A percentile compares a stretch with the other conserved stretches of the same genome.
phyloP scores from a whole-genome alignment of 2,329 filamentous ascomycete species.

The Dothideomycetes sp. region DNA sequence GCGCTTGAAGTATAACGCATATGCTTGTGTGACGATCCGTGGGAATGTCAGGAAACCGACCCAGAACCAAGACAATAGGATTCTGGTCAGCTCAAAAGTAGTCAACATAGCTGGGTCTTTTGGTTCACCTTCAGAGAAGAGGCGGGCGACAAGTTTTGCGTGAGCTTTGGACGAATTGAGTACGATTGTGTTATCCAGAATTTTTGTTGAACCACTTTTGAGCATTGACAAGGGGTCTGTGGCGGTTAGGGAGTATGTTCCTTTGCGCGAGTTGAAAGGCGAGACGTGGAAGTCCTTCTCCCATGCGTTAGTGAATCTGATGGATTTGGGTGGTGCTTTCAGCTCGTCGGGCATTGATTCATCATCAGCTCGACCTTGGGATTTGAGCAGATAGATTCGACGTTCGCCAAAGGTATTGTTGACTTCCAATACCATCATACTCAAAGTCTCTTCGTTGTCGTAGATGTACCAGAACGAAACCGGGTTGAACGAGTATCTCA shows the following conservation, averaged over 20 bases:
- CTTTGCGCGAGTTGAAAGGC: constrained; percentile 55
- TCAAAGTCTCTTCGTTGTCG: constrained; percentile 45
- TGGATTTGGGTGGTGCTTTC: constrained; percentile 13
- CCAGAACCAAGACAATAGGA: constrained; percentile 51
- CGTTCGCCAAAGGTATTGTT: constrained; percentile 70
- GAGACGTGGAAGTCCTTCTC: constrained; percentile 69
- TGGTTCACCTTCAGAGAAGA: constrained; percentile 45
- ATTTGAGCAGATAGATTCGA: constrained; percentile 53
- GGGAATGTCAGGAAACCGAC: constrained; percentile 58
- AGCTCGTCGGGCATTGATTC: constrained; percentile 6
- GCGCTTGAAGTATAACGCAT: constrained; percentile 45
- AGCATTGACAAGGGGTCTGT: constrained; percentile 31
- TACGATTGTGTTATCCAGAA: constrained; percentile 52
- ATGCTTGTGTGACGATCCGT: constrained; percentile 54
- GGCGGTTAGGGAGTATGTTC: constrained; percentile 39
- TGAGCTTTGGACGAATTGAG: constrained; percentile 51
- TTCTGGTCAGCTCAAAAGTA: constrained; percentile 19
- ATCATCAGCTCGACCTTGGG: constrained; percentile 20
- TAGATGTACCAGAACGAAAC: constrained; percentile 77
- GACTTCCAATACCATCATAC: constrained; percentile 61
- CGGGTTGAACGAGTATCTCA: constrained; percentile 65
- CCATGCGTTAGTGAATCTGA: constrained; percentile 45
- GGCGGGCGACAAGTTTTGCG: constrained; percentile 51
- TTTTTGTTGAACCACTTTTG: constrained; percentile 19
- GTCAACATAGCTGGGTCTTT: constrained; percentile 43